Evolutionary conservation across 2,329 filamentous ascomycete species (phyloP), one percentile per base, ranked within the genome.

Genomic region (Neurospora crassa): DNA sequence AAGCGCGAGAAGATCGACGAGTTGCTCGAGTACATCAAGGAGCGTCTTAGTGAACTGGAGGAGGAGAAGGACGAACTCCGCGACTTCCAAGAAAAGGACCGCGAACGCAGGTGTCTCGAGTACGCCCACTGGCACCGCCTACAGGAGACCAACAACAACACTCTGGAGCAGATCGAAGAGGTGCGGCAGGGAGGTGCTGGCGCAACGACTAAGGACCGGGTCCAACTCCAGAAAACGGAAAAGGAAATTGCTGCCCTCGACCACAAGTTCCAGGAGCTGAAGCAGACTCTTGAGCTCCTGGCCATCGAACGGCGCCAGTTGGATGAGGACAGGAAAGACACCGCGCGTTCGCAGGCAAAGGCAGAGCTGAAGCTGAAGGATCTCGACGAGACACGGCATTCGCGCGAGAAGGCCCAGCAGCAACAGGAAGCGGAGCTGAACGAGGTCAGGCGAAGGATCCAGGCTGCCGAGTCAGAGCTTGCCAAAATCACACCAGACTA

Each of bases 41-140:
- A 96, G 77, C 90, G 96, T 70, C 85, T 99, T 70, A 86, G 85
- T 47, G 96, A 99, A 80, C 85, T 99, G 0, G 96, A 99, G 80
- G 94, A 97, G 79, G 96, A 99, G 81, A 98, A 98, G 80, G 94
- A 97, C 78, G 96, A 99, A 80, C 85, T 99, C 47, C 90, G 94
- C 67, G 94, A 91, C 8, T 99, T 94, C 79, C 96, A 98, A 80
- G 94, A 97, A 73, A 97, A 96, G 79, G 96, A 99, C 77, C 90
- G 92, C 71, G 94, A 99, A 80, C 89, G 94, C 72, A 87, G 94
- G 74, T 97, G 94, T 79, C 85, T 99, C 67, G 93, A 98, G 80
- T 98, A 98, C 79, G 96, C 94, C 0, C 94, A 97, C 77, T 94
- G 97, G 81, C 91, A 96, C 76, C 91, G 93, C 73, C 93, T 97